Evolutionary conservation across 2,329 filamentous ascomycete species (phyloP).

Genomic region (Periconia sp.): DNA sequence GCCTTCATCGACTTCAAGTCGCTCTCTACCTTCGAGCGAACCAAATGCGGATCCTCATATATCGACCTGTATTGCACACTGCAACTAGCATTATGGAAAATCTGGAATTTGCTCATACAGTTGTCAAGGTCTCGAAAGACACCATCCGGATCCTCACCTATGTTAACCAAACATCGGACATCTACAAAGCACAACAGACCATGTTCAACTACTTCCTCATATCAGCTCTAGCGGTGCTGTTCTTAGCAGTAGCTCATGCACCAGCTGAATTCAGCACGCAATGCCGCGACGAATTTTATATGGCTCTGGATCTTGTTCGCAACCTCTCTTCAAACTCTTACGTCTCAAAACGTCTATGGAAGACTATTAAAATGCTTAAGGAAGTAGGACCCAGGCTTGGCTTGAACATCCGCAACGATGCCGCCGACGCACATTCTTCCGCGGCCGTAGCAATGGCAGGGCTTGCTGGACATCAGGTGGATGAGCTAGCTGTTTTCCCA

Average conservation of each 20-base stretch:
- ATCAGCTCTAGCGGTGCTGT: constrained; percentile 75
- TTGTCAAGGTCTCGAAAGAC: constrained; percentile 76
- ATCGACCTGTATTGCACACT: constrained; percentile 85
- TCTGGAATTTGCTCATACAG: constrained; percentile 73
- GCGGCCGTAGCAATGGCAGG: constrained; percentile 71
- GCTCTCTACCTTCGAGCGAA: constrained; percentile 87
- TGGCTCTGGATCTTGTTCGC: constrained; percentile 76
- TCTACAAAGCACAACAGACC: constrained; percentile 74
- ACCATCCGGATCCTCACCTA: constrained; percentile 74
- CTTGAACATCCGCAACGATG: constrained; percentile 53
- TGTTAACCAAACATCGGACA: constrained; percentile 73
- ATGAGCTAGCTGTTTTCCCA: constrained; percentile 60
- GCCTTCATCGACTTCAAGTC: constrained; percentile 75
- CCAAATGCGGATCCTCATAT: constrained; percentile 88
- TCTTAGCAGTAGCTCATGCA: constrained; percentile 77
- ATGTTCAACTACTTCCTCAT: constrained; percentile 84
- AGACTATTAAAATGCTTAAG: constrained; percentile 72
- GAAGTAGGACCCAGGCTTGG: constrained; percentile 74
- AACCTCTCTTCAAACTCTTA: constrained; percentile 74
- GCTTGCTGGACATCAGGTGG: constrained; percentile 66
- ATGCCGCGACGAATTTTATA: constrained; percentile 79
- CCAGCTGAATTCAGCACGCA: constrained; percentile 71
- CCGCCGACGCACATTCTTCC: constrained; percentile 63
- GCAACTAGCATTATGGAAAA: constrained; percentile 82
- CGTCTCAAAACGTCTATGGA: constrained; percentile 76